phyloP scores from a whole-genome alignment of 2,329 filamentous ascomycete species.

The Colletotrichum lentis region DNA sequence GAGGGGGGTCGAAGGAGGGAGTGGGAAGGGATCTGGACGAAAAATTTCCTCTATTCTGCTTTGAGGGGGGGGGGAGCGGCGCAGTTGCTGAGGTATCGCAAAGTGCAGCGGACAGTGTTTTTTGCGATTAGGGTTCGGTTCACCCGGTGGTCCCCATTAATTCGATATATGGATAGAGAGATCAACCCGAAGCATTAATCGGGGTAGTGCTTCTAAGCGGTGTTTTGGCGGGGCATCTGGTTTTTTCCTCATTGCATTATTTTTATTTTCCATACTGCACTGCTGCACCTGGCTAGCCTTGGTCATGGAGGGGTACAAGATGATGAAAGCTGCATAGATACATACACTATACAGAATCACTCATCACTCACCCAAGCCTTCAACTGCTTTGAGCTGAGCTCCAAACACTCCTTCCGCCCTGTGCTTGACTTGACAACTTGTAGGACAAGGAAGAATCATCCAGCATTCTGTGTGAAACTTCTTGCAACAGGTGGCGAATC shows the following conservation, averaged over 20 bases:
- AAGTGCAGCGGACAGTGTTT: not conserved
- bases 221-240: slow-evolving; percentile 23
- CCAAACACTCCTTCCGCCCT: not conserved
- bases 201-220: not conserved
- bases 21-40: slow-evolving; percentile 20
- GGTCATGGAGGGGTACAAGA: slow-evolving; percentile 21
- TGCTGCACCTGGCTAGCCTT: not conserved
- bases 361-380: slow-evolving; percentile 15
- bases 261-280: not conserved
- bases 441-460: slow-evolving; percentile 11
- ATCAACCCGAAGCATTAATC: not conserved
- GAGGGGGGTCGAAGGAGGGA: slow-evolving; percentile 13
- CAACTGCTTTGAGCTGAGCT: not conserved
- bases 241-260: not conserved
- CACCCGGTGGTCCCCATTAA: slow-evolving; percentile 10
- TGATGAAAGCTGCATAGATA: slow-evolving; percentile 24
- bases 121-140: slow-evolving; percentile 47
- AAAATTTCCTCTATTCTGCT: slow-evolving; percentile 35
- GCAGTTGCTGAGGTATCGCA: slow-evolving; percentile 24
- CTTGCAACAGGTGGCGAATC: slow-evolving; percentile 23
- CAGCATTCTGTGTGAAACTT: not conserved
- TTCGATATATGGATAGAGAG: not conserved
- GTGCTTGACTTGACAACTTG: not conserved
- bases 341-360: slow-evolving; percentile 29
- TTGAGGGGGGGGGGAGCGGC: not conserved